A percentile compares a stretch with the other conserved stretches of the same genome.
Evolutionary conservation across 1,139 yeast species (phyloP).

Genomic region (Schizosaccharomyces versatilis): DNA sequence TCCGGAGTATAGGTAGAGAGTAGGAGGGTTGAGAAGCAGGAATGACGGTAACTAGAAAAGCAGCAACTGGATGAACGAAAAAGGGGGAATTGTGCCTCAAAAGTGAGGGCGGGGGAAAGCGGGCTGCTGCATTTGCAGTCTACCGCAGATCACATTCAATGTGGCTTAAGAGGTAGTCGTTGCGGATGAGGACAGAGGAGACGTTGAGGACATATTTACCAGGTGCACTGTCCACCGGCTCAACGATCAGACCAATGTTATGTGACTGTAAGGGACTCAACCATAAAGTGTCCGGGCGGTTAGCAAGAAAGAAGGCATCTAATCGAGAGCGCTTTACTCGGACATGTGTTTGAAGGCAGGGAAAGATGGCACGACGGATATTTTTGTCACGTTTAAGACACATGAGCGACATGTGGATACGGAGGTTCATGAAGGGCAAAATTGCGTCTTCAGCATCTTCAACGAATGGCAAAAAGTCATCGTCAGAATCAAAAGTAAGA

Average conservation of each 20-base stretch:
- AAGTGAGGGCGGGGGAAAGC: background rate
- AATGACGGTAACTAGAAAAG: too few species aligned
- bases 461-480: background rate
- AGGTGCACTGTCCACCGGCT: background rate
- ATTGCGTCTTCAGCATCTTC: background rate
- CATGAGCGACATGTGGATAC: background rate
- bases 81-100: background rate
- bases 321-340: background rate
- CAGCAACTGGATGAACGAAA: background rate
- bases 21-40: too few species aligned
- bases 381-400: background rate
- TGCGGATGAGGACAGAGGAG: background rate
- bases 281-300: background rate
- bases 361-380: background rate
- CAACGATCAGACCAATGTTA: background rate
- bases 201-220: background rate
- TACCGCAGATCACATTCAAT: background rate
- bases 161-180: background rate
- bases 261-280: background rate
- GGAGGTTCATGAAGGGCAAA: background rate
- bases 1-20: too few species aligned
- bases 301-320: background rate
- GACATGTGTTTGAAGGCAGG: background rate
- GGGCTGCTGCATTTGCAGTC: too few species aligned
- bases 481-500: background rate